A percentile compares a stretch with the other conserved stretches of the same genome.
These are phyloP conservation scores for Microglena sp. DNA, from an alignment of 139 green algal species.

Conservation along the genomic window DNA sequence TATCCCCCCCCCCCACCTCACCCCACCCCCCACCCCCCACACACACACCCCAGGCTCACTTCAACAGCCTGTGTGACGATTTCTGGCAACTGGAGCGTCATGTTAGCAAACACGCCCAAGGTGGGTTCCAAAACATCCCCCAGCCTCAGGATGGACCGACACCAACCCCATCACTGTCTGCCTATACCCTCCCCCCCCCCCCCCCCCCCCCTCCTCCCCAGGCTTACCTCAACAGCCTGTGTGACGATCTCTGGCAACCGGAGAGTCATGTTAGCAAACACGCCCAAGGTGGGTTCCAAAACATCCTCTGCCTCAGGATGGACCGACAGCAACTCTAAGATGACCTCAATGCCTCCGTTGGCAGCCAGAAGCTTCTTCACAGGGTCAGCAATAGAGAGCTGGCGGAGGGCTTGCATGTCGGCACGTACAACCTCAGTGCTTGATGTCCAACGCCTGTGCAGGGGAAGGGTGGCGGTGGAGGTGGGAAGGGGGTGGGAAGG, in stretches of 20 bases:
- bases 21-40: too few species aligned
- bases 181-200: too few species aligned
- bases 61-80: conserved; percentile 18
- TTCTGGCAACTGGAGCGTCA: conserved; percentile 65
- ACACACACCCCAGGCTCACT: too few species aligned
- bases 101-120: conserved; percentile 59
- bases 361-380: conserved; percentile 60
- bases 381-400: conserved; percentile 72
- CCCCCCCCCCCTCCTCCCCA: too few species aligned
- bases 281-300: conserved; percentile 53
- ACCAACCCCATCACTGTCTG: too few species aligned
- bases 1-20: too few species aligned
- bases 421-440: conserved; percentile 16
- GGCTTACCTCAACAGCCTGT: conserved; percentile 24
- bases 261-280: conserved; percentile 63
- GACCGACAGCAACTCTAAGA: conserved; percentile 5
- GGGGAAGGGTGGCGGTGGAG: too few species aligned
- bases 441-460: too few species aligned
- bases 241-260: conserved; percentile 44
- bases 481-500: too few species aligned
- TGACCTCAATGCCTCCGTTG: conserved; percentile 27
- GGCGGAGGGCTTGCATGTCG: conserved; percentile 36
- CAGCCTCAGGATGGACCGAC: too few species aligned
- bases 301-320: conserved; percentile 20
- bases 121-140: conserved; percentile 41